phyloP scores from a whole-genome alignment of 2,329 filamentous ascomycete species.

The Verticillium zaregamsianum region DNA sequence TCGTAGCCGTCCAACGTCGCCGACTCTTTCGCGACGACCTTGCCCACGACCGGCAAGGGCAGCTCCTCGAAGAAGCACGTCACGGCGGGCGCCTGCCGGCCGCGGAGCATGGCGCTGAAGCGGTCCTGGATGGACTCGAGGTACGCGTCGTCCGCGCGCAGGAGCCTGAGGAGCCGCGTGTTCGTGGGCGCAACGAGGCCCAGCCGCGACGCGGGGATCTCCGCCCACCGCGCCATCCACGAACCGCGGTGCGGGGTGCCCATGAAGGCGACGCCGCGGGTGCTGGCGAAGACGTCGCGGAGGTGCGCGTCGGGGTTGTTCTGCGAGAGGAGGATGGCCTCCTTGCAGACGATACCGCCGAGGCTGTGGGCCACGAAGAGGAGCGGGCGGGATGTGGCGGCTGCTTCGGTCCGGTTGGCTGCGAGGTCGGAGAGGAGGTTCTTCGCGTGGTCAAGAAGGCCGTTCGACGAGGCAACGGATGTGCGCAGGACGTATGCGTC shows the following conservation, averaged over 20 bases:
- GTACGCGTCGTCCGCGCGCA: constrained; percentile 19
- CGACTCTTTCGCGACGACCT: constrained; percentile 23
- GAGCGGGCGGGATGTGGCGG: constrained; percentile 20
- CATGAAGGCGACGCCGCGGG: constrained; percentile 29
- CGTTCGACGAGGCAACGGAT: constrained; percentile 16
- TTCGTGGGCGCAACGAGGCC: constrained; percentile 26
- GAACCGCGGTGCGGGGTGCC: constrained; percentile 32
- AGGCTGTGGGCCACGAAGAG: constrained; percentile 34
- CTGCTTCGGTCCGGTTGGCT: constrained; percentile 13
- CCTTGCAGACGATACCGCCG: constrained; percentile 33
- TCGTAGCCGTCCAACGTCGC: constrained; percentile 23
- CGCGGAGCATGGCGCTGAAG: constrained; percentile 23
- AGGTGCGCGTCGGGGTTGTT: constrained; percentile 21
- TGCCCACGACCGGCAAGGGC: constrained; percentile 16
- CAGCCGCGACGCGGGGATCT: constrained; percentile 20
- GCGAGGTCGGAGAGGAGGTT: constrained; percentile 22
- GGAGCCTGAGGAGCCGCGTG: constrained; percentile 20
- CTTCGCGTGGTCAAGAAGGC: constrained; percentile 22
- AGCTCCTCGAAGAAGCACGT: constrained; percentile 32
- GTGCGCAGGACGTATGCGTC: constrained; percentile 21
- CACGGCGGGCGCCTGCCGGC: constrained; percentile 16
- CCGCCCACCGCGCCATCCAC: constrained; percentile 28
- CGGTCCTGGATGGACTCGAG: constrained; percentile 18
- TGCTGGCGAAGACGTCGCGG: constrained; percentile 18
- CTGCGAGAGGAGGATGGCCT: constrained; percentile 15